Evolutionary conservation across 148 eudicot species (phyloP).

Genomic region (Rhododendron mucronatum): DNA sequence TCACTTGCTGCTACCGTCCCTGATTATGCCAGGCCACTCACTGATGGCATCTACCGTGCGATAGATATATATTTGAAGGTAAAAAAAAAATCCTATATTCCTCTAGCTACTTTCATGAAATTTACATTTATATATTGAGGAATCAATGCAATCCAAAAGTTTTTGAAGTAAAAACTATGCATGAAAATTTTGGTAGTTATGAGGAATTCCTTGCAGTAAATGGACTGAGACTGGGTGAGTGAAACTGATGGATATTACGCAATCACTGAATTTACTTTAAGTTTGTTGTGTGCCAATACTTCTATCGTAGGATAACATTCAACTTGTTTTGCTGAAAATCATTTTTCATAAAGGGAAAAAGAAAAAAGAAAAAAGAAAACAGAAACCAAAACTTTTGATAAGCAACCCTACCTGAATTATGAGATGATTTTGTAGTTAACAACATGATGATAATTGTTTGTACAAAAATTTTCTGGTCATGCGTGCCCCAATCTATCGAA

Average conservation of each 20-base stretch:
- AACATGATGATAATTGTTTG: too few relatives aligned
- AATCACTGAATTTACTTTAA: too few relatives aligned
- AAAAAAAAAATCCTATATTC: neutral
- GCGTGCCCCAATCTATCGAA: too few relatives aligned
- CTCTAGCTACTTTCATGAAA: neutral
- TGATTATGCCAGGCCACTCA: slow-evolving; percentile 60
- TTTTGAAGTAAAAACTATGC: neutral
- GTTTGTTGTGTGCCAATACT: too few relatives aligned
- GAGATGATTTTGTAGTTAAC: too few relatives aligned
- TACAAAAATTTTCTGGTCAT: too few relatives aligned
- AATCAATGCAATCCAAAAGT: neutral
- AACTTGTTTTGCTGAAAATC: too few relatives aligned
- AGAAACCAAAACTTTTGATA: too few relatives aligned
- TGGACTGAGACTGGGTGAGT: neutral
- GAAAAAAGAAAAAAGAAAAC: too few relatives aligned
- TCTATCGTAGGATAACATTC: too few relatives aligned
- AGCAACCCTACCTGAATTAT: too few relatives aligned
- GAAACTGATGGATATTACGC: neutral
- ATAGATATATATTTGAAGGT: slow-evolving; percentile 74
- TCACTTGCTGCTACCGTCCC: slow-evolving; percentile 60
- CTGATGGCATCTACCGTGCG: slow-evolving; percentile 74
- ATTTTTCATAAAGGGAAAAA: too few relatives aligned
- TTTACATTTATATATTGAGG: neutral
- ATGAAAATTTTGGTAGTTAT: neutral
- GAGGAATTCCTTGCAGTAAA: neutral